phyloP scores from a whole-genome alignment of 768 basidiomycete species.

The Termitomyces sp. region DNA sequence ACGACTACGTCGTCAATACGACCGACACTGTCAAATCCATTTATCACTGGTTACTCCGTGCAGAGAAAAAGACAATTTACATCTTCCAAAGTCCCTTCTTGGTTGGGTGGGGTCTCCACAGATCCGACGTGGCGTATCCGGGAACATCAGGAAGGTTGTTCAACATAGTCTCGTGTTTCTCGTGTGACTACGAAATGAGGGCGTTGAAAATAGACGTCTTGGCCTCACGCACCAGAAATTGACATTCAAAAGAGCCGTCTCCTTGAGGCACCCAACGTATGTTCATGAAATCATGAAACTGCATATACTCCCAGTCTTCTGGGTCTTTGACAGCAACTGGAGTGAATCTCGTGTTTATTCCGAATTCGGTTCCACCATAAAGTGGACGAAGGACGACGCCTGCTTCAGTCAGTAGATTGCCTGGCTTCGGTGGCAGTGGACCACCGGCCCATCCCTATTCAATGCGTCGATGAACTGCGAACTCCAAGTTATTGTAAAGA shows the following conservation, averaged over 20 bases:
- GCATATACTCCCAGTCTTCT: constrained; percentile 12
- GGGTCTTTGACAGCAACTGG: constrained; percentile 16
- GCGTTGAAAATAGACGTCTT: not conserved
- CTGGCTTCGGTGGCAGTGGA: constrained; percentile 7
- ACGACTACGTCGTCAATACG: constrained; percentile 20
- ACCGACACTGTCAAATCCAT: not conserved
- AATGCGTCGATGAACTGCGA: not conserved
- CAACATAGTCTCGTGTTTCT: constrained; percentile 3
- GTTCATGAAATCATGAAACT: constrained; percentile 9
- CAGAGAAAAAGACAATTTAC: not conserved
- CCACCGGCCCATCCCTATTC: constrained; percentile 10
- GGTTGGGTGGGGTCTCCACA: constrained; percentile 37
- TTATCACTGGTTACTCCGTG: not conserved
- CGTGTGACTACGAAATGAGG: not conserved
- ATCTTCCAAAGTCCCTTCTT: not conserved
- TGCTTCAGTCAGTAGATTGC: constrained; percentile 1
- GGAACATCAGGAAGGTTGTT: constrained; percentile 29
- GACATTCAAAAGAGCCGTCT: constrained; percentile 27
- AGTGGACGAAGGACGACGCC: constrained; percentile 6
- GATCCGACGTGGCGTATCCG: constrained; percentile 40
- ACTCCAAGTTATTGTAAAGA: not conserved
- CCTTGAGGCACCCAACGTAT: constrained; percentile 25
- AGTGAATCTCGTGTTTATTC: not conserved
- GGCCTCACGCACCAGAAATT: constrained; percentile 25
- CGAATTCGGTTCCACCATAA: constrained; percentile 16